Evolutionary conservation across 2,329 filamentous ascomycete genomes (phyloP).

Genomic region (Trichoderma polysporum): DNA sequence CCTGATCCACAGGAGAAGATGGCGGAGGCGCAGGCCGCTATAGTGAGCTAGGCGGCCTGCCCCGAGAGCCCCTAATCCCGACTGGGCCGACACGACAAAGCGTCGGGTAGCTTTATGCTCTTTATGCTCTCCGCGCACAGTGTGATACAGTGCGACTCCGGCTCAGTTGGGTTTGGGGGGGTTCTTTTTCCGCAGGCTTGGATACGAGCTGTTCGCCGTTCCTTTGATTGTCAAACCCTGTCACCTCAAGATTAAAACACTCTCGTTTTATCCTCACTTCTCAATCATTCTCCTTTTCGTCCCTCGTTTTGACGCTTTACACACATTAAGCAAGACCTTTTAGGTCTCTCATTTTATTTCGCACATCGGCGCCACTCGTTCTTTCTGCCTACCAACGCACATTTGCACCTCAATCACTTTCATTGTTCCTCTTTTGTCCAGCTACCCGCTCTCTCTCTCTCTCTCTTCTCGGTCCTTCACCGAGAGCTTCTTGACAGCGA

Average conservation of each 20-base stretch:
- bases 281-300: slow-evolving; percentile 18
- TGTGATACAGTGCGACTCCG: background rate
- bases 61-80: slow-evolving; percentile 14
- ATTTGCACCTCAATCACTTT: background rate
- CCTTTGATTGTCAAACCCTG: slow-evolving; percentile 19
- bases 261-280: slow-evolving; percentile 19
- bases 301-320: slow-evolving; percentile 11
- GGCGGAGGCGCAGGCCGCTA: slow-evolving; percentile 17
- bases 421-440: background rate
- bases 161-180: background rate
- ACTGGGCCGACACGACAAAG: slow-evolving; percentile 4
- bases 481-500: slow-evolving; percentile 2
- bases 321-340: background rate
- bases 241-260: slow-evolving; percentile 20
- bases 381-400: background rate
- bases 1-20: slow-evolving; percentile 12
- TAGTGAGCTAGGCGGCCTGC: slow-evolving; percentile 12
- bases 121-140: slow-evolving; percentile 2
- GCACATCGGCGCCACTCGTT: slow-evolving; percentile 9
- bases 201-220: slow-evolving; percentile 20
- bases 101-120: slow-evolving; percentile 5
- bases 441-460: slow-evolving; percentile 13
- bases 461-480: background rate
- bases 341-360: slow-evolving; percentile 1
- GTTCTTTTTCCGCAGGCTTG: background rate